phyloP scores from a whole-genome alignment of 179 eudicot species.

The Pouteria campechiana region DNA sequence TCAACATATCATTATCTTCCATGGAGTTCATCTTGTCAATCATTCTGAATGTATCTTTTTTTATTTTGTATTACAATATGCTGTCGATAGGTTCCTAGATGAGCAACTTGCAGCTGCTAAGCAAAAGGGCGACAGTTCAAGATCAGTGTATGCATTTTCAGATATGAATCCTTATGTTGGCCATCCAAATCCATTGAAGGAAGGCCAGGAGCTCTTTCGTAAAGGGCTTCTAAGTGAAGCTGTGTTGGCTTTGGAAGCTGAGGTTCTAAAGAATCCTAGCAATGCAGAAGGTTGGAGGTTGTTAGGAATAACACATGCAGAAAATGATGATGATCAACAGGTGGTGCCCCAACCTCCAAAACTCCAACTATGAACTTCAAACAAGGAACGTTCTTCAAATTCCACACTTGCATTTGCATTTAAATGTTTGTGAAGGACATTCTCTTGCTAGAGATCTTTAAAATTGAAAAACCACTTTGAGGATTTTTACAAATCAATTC shows the following conservation, averaged over 20 bases:
- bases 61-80: no score
- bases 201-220: slow-evolving; percentile 89
- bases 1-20: no score
- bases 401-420: no score
- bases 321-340: slow-evolving; percentile 99
- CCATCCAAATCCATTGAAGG: slow-evolving; percentile 85
- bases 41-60: no score
- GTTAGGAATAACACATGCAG: slow-evolving; percentile 95
- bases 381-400: no score
- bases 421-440: no score
- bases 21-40: no score
- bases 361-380: no score
- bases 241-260: slow-evolving; percentile 98
- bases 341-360: no score
- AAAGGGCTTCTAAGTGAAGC: slow-evolving; percentile 98
- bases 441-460: no score
- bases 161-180: slow-evolving; percentile 98
- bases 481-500: no score
- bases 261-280: slow-evolving; percentile 80
- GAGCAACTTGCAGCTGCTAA: slow-evolving; percentile 63
- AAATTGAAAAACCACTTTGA: no score
- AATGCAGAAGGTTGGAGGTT: slow-evolving; percentile 99
- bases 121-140: slow-evolving; percentile 38
- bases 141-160: slow-evolving; percentile 77
- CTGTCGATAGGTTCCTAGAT: slow-evolving; percentile 66